Percentiles rank a stretch among this genome's conserved stretches.
phyloP scores from a whole-genome alignment of 352 stramenopile genomes.

The Phytopythium vexans region DNA sequence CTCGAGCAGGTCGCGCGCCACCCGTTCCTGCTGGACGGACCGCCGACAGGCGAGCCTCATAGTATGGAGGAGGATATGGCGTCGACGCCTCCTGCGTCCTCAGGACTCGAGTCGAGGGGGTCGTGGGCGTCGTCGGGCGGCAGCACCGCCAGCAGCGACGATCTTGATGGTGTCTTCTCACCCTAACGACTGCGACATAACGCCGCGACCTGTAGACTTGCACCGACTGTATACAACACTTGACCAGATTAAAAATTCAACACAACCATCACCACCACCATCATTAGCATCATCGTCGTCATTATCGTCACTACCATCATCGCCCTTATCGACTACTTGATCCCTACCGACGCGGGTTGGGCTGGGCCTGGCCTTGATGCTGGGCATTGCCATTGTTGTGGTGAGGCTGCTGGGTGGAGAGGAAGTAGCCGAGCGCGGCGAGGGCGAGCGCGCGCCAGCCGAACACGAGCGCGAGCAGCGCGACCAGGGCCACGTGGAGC shows the following conservation, averaged over 20 bases:
- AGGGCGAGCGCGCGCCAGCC: constrained; percentile 76
- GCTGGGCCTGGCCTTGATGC: too few relatives aligned
- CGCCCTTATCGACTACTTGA: too few relatives aligned
- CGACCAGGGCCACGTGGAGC: constrained; percentile 58
- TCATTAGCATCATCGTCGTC: too few relatives aligned
- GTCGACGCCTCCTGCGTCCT: too few relatives aligned
- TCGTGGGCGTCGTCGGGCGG: constrained; percentile 5
- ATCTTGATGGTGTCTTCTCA: constrained; percentile 1
- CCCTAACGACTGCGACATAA: not conserved
- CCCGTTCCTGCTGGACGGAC: constrained; percentile 20
- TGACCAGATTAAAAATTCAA: too few relatives aligned
- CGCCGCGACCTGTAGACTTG: too few relatives aligned
- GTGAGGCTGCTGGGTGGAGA: constrained; percentile 38
- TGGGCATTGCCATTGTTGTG: too few relatives aligned
- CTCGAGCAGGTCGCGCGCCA: constrained; percentile 36
- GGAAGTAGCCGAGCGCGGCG: constrained; percentile 59
- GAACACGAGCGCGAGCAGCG: constrained; percentile 53
- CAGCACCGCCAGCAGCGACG: constrained; percentile 2
- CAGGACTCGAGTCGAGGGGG: not conserved
- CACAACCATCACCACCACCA: too few relatives aligned
- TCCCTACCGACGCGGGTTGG: too few relatives aligned
- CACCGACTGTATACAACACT: too few relatives aligned
- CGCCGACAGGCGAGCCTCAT: not conserved
- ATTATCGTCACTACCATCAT: too few relatives aligned
- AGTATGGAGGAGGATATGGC: not conserved